Evolutionary conservation across 2,329 filamentous ascomycete species (phyloP).

Genomic region (Teratosphaeria viscida): DNA sequence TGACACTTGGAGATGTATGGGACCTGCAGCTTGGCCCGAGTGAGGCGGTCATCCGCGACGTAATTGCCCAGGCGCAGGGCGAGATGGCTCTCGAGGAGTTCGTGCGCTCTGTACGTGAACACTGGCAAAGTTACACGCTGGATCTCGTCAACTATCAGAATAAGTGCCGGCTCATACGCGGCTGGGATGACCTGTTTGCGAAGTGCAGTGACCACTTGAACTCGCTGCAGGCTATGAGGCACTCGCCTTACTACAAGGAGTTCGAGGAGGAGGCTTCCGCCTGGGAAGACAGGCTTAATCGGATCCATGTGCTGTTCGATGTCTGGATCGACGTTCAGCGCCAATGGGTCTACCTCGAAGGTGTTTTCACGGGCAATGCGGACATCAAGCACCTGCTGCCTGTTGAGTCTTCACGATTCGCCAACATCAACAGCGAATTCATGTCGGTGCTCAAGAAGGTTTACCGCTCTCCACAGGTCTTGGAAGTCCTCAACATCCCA

Average conservation of each 20-base stretch:
- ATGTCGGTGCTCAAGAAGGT: constrained; percentile 99
- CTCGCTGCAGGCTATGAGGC: constrained; percentile 95
- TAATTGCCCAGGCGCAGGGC: constrained; percentile 90
- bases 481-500: constrained; percentile 91
- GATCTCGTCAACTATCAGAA: constrained; percentile 96
- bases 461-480: constrained; percentile 86
- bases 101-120: constrained; percentile 88
- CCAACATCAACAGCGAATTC: constrained; percentile 99
- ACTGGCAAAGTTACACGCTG: constrained; percentile 88
- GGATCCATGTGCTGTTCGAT: constrained; percentile 94
- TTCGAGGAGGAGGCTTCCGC: constrained; percentile 94
- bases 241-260: constrained; percentile 98
- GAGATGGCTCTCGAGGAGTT: constrained; percentile 99
- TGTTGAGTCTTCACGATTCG: constrained; percentile 91
- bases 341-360: constrained; percentile 98
- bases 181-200: constrained; percentile 95
- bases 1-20: constrained; percentile 98
- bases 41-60: constrained; percentile 79
- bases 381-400: constrained; percentile 98
- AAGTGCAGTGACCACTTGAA: constrained; percentile 98
- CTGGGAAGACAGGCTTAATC: constrained; percentile 97
- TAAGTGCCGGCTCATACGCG: constrained; percentile 92
- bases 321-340: constrained; percentile 99
- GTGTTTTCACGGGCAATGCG: constrained; percentile 95
- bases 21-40: constrained; percentile 84